Evolutionary conservation across 2,329 filamentous ascomycete genomes (phyloP).

Genomic region (Amylocarpus encephaloides): DNA sequence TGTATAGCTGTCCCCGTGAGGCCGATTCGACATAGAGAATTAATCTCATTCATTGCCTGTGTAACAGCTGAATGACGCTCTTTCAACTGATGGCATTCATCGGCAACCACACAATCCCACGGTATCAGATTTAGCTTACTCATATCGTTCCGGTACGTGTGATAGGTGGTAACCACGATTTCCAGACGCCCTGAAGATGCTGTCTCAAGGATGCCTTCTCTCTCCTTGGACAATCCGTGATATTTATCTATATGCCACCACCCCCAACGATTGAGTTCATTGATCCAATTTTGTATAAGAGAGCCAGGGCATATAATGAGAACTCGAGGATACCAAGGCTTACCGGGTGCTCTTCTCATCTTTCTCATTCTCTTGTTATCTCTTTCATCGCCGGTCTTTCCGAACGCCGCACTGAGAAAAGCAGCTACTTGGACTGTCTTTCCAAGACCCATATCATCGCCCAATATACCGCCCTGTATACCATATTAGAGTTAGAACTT

Average conservation of each 20-base stretch:
- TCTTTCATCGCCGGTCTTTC: constrained; percentile 84
- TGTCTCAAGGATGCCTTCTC: constrained; percentile 65
- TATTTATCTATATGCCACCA: constrained; percentile 89
- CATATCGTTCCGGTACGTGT: constrained; percentile 75
- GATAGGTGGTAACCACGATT: constrained; percentile 91
- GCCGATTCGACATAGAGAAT: constrained; percentile 85
- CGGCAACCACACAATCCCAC: constrained; percentile 92
- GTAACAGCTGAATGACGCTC: constrained; percentile 71
- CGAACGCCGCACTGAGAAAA: constrained; percentile 85
- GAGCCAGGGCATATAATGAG: constrained; percentile 86
- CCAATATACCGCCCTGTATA: constrained; percentile 63
- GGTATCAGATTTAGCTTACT: constrained; percentile 71
- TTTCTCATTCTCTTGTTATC: constrained; percentile 86
- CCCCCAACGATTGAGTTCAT: constrained; percentile 82
- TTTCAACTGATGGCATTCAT: constrained; percentile 90
- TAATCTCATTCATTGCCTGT: constrained; percentile 81
- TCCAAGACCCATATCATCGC: constrained; percentile 95
- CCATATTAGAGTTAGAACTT: no score
- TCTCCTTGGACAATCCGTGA: constrained; percentile 62
- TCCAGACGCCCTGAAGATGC: constrained; percentile 74
- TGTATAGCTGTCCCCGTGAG: constrained; percentile 95
- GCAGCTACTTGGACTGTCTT: constrained; percentile 96
- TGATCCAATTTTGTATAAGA: constrained; percentile 85
- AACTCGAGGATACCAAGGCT: constrained; percentile 73
- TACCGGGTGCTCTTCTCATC: constrained; percentile 53